Evolutionary conservation across 1,139 yeast genomes (phyloP), one percentile per base, ranked within the genome.

Genomic region (Meyerozyma sp.): DNA sequence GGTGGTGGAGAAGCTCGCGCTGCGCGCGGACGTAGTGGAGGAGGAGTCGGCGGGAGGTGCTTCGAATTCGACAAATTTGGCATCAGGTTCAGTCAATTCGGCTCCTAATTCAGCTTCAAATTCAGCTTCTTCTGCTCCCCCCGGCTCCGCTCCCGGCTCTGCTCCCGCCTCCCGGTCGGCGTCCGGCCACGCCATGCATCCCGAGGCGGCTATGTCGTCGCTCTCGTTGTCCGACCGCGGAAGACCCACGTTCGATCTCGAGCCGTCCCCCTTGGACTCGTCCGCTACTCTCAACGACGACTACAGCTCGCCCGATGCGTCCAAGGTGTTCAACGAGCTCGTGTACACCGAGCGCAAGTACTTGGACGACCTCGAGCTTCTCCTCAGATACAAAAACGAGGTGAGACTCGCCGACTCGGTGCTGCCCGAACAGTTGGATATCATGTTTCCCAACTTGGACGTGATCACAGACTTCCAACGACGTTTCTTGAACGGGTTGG

Each of bases 401-500:
- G 68, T 93, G 36, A 68, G 77, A 43, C 70, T 73, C 18, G 77
- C 82, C 10, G 93, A 86, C 49, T 66, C 83, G 32, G 75, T 93
- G 18, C 78, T 91, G 6, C 80, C 83, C 16, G 98, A 91, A 54
- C 90, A 85, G 51, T 75, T 90, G 42, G 91, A 88, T 61, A 75
- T 77, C 58, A 64, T 93, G 36, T 89, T 93, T 61, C 98, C 98
- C n/a, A 90, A 89, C 58, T 66, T 93, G 46, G 77, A 79, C 48
- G 90, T 84, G 49, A 81, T 93, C 38, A 78, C 93, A 40, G 98
- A 93, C 65, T 90, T 91, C 61, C 98, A 94, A 68, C 78, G 98
- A 57, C 75, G 96, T 52, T 84, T 93, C 47, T 68, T 93, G 45
- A 82, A 88, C 41, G 96, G 97, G 0, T 66, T 91, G 47, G 99